These are phyloP conservation scores for Mortierella sp. DNA, from an alignment of 371 early-diverging fungal species.

Conservation along the genomic window DNA sequence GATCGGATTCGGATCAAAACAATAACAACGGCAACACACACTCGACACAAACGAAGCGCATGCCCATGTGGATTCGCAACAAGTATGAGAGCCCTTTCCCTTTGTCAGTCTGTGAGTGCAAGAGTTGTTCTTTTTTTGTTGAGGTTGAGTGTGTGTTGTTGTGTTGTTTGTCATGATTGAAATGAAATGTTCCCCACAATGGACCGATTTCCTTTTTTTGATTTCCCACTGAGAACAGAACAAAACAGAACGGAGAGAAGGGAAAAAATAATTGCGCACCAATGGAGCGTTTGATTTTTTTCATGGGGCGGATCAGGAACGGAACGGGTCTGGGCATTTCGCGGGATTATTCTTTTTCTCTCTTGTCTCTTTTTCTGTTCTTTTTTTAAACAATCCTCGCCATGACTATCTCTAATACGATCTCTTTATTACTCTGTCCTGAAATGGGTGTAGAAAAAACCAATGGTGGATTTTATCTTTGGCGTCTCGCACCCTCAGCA, in stretches of 20 bases:
- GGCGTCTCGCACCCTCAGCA: conserved; percentile 96
- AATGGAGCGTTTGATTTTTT: conserved; percentile 1
- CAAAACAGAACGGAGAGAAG: neutral
- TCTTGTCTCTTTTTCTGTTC: neutral
- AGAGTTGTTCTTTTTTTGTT: conserved; percentile 4
- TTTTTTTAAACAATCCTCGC: neutral
- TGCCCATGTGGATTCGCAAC: neutral
- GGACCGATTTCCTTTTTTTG: conserved; percentile 7
- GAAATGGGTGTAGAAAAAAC: conserved; percentile 63
- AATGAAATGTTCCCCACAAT: conserved; percentile 11
- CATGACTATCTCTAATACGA: neutral
- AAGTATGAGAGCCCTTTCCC: neutral
- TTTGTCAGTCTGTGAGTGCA: neutral
- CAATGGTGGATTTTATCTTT: conserved; percentile 96
- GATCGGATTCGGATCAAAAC: neutral
- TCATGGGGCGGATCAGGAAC: conserved; percentile 21
- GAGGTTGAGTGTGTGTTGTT: no score
- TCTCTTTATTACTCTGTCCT: neutral
- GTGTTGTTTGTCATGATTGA: conserved; percentile 1
- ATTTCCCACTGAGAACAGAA: neutral
- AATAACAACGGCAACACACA: no score
- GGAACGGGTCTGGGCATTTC: neutral
- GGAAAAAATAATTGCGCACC: conserved; percentile 32
- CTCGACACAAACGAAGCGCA: neutral
- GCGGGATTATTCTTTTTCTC: neutral